Base-by-base conservation (phyloP, 2,329 filamentous ascomycete species). In the Colletotrichum ledebouriae region DNA sequence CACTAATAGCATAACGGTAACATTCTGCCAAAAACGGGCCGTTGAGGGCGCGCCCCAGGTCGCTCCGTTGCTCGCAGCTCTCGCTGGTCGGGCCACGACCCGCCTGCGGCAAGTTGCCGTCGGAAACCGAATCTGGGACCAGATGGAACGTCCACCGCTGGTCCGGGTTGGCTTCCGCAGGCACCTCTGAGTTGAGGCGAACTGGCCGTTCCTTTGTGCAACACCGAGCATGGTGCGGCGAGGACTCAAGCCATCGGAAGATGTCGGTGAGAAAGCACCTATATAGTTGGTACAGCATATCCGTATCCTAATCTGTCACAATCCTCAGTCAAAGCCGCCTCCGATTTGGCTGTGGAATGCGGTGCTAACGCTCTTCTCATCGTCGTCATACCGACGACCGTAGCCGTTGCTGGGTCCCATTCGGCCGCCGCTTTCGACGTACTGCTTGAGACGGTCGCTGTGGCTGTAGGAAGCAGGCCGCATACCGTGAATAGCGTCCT, bases 311-410 rank as follows among this genome's bases (percentile, higher is more conserved):
- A 29, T 70, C 63, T 59, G 47, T 63, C 55, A 52, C 42, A 57
- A 9, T 71, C 59, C 76, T 86, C 84, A 86, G 76, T 86, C 85
- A 72, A 85, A 86, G 68, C 85, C 84, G 20, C 86, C 84, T 71
- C 93, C 94, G 73, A 98, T 90, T 80, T 98, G 96, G 82, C 94
- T 98, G 70, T 95, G 94, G 82, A 98, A 99, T 56, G 94, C 94
- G 59, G 96, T 98, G 76, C 94, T 97, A 75, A 98, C 89, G 80
- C 95, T 98, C 81, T 96, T 94, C 75, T 96, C 94, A 77, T 98
- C 96, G 73, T 99, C 96, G 73, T 99, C 96, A 70, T 91, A 89
- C 59, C 84, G 85, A 74, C 90, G 91, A 59, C 90, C 89, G 33
- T 65, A 70, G 25, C 71, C 63, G 77, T 90, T 93, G 71, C 87